A percentile compares a stretch with the other conserved stretches of the same genome.
phyloP scores from a whole-genome alignment of 768 basidiomycete species.

The Hygrophorus pudorinus region DNA sequence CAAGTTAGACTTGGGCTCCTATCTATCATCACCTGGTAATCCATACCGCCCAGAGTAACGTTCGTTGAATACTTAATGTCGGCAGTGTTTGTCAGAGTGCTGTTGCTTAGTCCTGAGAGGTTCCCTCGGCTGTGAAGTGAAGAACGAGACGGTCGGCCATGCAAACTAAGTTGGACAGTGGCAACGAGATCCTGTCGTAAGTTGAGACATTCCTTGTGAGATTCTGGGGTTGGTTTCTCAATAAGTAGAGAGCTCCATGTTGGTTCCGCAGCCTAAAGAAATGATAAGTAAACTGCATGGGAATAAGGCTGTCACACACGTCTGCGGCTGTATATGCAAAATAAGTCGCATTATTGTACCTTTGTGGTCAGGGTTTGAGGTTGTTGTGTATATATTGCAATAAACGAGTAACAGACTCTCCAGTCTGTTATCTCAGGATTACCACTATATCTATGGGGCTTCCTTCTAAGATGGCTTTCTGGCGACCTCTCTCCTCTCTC shows the following conservation, averaged over 20 bases:
- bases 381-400: too few relatives aligned
- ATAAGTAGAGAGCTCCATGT: constrained; percentile 48
- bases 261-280: constrained; percentile 45
- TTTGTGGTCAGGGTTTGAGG: too few relatives aligned
- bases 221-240: constrained; percentile 46
- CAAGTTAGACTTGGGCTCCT: constrained; percentile 8
- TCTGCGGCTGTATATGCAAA: constrained; percentile 26
- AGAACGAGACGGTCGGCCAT: constrained; percentile 20
- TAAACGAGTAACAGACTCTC: too few relatives aligned
- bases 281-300: background rate
- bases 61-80: too few relatives aligned
- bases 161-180: constrained; percentile 47
- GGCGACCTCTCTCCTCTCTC: too few relatives aligned
- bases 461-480: too few relatives aligned
- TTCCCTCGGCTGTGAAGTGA: background rate
- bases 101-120: too few relatives aligned
- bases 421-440: too few relatives aligned
- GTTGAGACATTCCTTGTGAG: constrained; percentile 49
- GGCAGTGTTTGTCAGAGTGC: too few relatives aligned
- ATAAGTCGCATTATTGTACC: constrained; percentile 65
- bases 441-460: too few relatives aligned
- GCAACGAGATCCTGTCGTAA: constrained; percentile 30
- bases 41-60: too few relatives aligned
- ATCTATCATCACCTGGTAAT: constrained; percentile 16
- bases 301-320: constrained; percentile 2